Evolutionary conservation across 257 asterid species (phyloP), one percentile per base, ranked within the genome.

Genomic region (Rauvolfia tetraphylla): DNA sequence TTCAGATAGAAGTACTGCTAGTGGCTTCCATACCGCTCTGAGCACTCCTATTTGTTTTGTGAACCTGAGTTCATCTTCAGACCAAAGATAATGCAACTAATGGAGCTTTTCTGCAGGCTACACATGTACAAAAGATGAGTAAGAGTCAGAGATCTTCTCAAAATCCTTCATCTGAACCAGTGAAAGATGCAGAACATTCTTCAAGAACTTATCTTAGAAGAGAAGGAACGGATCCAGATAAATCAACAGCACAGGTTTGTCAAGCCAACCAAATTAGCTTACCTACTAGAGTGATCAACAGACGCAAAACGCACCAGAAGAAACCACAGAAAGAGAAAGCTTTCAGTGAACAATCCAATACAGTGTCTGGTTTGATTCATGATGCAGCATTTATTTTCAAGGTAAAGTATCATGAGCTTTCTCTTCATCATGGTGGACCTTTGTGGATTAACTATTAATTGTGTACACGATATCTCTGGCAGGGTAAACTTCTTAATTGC

Each of bases 161-260:
- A 41, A 86, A 68, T 78, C 75, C 83, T 75, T 90, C 91, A 39
- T 91, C 90, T 4, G 88, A 87, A 73, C 73, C 84, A 80, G 71
- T 76, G 73, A 91, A 88, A 86, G 77, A 80, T 75, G 82, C 87
- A 62, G 97, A 91, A 76, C 87, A 82, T 87, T 87, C 96, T 67
- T 84, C 88, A n/a, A 81, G 85, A 79, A 86, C 85, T 74, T 94
- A 90, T 81, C 84, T 80, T 70, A 85, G 82, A 71, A 89, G 84
- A 76, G 96, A 92, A 79, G 91, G 93, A 82, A 90, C 91, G 76
- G 96, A 92, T 82, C 84, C 96, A 33, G 92, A 89, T 73, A 96
- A 86, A 75, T 90, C 93, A 71, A 81, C 87, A 63, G 73, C 71
- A 49, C 90, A 90, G 78, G 84, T 84, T 69, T 85, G 88, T 73